Percentiles rank a stretch among this genome's conserved stretches.
These are phyloP conservation scores for Colletotrichum magnum DNA, from an alignment of 2,329 filamentous ascomycete genomes.

Conservation along the genomic window DNA sequence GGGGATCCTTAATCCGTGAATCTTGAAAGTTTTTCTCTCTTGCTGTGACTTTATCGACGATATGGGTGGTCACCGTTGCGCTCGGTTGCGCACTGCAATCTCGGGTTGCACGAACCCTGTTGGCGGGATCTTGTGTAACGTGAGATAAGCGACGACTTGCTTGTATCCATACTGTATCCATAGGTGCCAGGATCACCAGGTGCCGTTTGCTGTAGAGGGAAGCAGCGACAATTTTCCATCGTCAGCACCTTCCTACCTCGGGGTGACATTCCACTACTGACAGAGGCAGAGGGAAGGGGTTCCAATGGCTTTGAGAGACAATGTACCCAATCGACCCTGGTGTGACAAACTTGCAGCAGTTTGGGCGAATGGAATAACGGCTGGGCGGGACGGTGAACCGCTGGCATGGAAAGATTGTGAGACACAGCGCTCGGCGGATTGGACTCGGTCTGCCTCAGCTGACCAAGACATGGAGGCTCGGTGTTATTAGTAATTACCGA, in stretches of 20 bases:
- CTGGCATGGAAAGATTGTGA: constrained; percentile 28
- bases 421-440: constrained; percentile 6
- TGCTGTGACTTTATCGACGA: background rate
- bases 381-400: constrained; percentile 37
- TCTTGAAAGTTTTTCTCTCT: no score
- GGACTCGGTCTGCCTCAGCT: constrained; percentile 3
- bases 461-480: constrained; percentile 24
- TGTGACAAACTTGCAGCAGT: background rate
- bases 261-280: constrained; percentile 1
- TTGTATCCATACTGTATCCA: no score
- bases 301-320: constrained; percentile 3
- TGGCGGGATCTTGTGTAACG: constrained; percentile 19
- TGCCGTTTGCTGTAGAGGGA: no score
- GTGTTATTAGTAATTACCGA: constrained; percentile 28
- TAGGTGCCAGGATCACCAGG: no score
- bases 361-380: constrained; percentile 18
- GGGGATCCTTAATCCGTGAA: no score
- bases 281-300: constrained; percentile 5
- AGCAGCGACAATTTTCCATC: no score
- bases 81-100: background rate
- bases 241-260: background rate
- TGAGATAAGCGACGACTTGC: constrained; percentile 2
- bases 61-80: no score
- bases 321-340: background rate
- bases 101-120: constrained; percentile 14